Conservation (phyloP, 345 rosid species). For the Arabidopsis suecica region DNA sequence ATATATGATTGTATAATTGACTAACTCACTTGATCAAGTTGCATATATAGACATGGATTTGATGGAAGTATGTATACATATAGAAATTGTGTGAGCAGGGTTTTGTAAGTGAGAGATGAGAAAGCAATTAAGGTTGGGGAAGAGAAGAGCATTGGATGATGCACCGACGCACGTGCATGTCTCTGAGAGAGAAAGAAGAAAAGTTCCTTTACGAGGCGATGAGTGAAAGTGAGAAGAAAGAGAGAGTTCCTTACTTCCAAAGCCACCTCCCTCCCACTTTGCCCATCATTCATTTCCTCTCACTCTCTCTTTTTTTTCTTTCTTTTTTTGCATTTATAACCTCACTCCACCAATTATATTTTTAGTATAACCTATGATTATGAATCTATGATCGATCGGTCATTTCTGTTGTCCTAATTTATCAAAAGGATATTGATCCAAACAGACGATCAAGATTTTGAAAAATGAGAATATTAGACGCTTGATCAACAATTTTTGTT, state of each 20-base stretch:
- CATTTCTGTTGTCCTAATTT: neutral
- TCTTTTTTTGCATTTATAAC: constrained; percentile 18
- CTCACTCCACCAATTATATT: neutral
- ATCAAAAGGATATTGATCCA: neutral
- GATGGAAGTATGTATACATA: neutral
- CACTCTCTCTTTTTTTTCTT: neutral
- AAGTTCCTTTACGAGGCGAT: constrained; percentile 71
- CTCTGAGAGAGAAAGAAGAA: constrained; percentile 33
- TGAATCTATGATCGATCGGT: neutral
- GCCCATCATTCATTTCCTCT: constrained; percentile 31
- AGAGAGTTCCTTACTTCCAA: constrained; percentile 47
- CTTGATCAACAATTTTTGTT: neutral
- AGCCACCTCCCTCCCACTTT: constrained; percentile 44
- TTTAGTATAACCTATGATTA: constrained; percentile 6
- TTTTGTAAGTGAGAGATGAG: constrained; percentile 19
- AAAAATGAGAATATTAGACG: neutral
- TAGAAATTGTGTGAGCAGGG: neutral
- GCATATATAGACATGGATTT: neutral
- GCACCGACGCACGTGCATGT: constrained; percentile 64
- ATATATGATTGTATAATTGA: constrained; percentile 3
- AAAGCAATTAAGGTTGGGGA: constrained; percentile 39
- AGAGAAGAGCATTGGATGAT: constrained; percentile 56
- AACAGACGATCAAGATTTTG: neutral
- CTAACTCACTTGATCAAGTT: constrained; percentile 11
- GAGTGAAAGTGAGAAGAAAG: constrained; percentile 36